Evolutionary conservation across 805 yeast species (phyloP), one percentile per base, ranked within the genome.

Genomic region (Spencermartinsiella europaea): DNA sequence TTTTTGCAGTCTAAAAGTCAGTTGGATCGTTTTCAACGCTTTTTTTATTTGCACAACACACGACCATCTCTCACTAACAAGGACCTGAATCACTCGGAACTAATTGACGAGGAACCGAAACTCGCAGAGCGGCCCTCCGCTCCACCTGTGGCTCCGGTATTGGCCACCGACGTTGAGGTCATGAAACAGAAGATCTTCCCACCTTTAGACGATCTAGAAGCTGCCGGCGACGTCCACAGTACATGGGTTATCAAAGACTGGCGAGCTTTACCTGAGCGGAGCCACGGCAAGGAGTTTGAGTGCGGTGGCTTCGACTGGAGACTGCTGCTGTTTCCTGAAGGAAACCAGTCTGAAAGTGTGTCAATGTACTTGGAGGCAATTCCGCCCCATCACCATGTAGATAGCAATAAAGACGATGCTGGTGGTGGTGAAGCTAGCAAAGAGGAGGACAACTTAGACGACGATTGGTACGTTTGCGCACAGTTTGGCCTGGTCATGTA

Each of bases 401-500:
- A 34, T 15, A 80, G 8, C 7, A 14, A 20, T 17, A 7, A 42
- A 15, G 39, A 57, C 3, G 66, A 58, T 15, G 63, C 54, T 49
- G 66, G 50, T 16, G 59, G 59, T 2, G 59, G 52, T n/a, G 67
- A 68, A 47, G 72, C 75, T 34, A 48, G 34, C 8, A 51, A 44
- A 22, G 55, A 33, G 14, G 45, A 42, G 8, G 39, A 15, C 25
- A 53, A 44, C 3, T 55, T 46, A 17, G 51, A 48, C 14, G 44
- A 50, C 2, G 76, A 77, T 47, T 89, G 96, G 95, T 80, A 81
- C 46, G 82, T 80, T n/a, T 89, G 97, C 67, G 95, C 93, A 2
- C 95, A 89, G 58, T 93, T 93, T 66, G 85, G 85, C 3, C 74
- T 93, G 36, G 84, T 83, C 41, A 71, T 87, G 47, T 89, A 96